Evolutionary conservation across 495 filamentous ascomycete genomes (phyloP).

Genomic region (Aspergillus bridgeri): DNA sequence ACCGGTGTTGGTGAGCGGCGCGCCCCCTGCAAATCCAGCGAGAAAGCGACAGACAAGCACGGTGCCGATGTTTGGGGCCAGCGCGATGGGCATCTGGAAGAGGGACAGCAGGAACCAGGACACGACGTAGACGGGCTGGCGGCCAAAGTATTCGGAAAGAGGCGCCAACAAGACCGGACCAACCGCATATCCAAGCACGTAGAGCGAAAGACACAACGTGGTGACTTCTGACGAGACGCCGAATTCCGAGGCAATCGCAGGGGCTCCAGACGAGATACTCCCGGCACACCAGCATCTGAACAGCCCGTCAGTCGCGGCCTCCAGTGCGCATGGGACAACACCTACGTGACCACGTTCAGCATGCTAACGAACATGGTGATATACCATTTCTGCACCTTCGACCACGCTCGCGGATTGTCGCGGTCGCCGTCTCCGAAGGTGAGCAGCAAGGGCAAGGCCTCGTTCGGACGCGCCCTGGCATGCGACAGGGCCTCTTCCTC

Average conservation of each 20-base stretch:
- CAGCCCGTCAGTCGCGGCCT: neutral
- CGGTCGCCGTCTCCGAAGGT: conserved; percentile 35
- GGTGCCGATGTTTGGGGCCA: conserved; percentile 51
- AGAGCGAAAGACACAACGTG: conserved; percentile 50
- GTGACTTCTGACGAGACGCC: conserved; percentile 40
- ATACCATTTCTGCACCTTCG: conserved; percentile 45
- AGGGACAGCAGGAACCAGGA: conserved; percentile 57
- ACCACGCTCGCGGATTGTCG: conserved; percentile 48
- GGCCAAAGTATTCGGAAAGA: conserved; percentile 62
- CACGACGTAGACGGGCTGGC: conserved; percentile 52
- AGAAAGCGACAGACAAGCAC: conserved; percentile 57
- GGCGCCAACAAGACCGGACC: conserved; percentile 60
- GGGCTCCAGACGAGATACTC: conserved; percentile 39
- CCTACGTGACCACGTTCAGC: conserved; percentile 43
- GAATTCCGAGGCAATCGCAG: conserved; percentile 37
- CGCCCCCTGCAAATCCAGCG: conserved; percentile 50
- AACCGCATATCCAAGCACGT: conserved; percentile 50
- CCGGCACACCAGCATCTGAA: conserved; percentile 40
- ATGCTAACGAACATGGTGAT: conserved; percentile 38
- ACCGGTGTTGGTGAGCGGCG: conserved; percentile 48
- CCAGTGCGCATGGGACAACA: neutral
- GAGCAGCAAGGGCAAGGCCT: conserved; percentile 29
- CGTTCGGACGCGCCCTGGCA: conserved; percentile 23
- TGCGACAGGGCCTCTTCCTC: conserved; percentile 30
- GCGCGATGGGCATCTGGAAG: conserved; percentile 58